Percentiles rank a stretch among this genome's conserved stretches.
phyloP scores from a whole-genome alignment of 176 grass and related monocot species.

The Lolium multiflorum region DNA sequence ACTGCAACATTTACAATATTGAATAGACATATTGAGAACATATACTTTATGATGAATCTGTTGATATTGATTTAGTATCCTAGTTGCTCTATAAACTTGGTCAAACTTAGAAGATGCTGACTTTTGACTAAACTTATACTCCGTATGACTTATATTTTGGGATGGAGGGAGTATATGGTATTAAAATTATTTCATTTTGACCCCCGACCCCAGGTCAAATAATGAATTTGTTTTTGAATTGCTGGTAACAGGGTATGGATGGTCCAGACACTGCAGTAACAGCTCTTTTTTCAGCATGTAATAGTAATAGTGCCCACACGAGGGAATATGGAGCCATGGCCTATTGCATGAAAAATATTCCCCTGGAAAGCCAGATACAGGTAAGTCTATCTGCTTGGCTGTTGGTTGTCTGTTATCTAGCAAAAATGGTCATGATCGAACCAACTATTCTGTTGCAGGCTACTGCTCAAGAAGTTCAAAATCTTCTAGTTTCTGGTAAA shows the following conservation, averaged over 20 bases:
- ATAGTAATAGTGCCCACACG: conserved; percentile 46
- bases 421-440: conserved; percentile 4
- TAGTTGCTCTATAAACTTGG: too few species aligned
- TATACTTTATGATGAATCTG: too few species aligned
- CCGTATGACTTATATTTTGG: too few species aligned
- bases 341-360: conserved; percentile 77
- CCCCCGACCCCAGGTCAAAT: background rate
- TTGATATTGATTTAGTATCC: too few species aligned
- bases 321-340: conserved; percentile 54
- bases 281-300: conserved; percentile 84
- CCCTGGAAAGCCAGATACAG: conserved; percentile 77
- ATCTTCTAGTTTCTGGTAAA: conserved; percentile 90
- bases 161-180: background rate
- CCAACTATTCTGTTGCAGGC: conserved; percentile 51
- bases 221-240: conserved; percentile 38
- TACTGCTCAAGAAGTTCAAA: conserved; percentile 86
- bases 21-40: too few species aligned
- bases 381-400: conserved; percentile 45
- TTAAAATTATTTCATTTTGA: background rate
- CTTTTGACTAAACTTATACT: too few species aligned
- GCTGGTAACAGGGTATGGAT: conserved; percentile 70
- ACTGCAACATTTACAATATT: too few species aligned
- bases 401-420: background rate
- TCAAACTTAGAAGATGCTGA: too few species aligned
- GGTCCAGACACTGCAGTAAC: conserved; percentile 88